These are phyloP conservation scores for Coelastrella sp. DNA, from an alignment of 139 green algal species.

Conservation along the genomic window DNA sequence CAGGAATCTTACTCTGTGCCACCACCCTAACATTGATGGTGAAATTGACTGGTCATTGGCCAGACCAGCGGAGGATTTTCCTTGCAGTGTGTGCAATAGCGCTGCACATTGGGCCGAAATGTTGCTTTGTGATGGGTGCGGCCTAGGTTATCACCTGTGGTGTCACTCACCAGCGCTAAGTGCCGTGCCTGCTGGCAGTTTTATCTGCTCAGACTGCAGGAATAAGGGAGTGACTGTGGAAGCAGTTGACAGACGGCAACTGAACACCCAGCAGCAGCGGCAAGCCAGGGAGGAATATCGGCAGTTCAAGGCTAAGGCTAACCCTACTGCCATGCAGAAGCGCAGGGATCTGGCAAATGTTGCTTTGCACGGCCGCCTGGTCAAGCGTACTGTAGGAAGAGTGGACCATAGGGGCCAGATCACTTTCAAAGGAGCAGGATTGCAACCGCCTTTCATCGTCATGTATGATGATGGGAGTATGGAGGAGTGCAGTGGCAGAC, in stretches of 20 bases:
- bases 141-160: too few species aligned
- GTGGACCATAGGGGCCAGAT: too few species aligned
- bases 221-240: neutral
- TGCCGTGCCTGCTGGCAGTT: neutral
- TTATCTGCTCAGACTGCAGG: neutral
- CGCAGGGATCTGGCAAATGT: neutral
- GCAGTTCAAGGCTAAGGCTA: neutral
- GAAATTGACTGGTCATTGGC: constrained; percentile 12
- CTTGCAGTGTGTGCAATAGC: neutral
- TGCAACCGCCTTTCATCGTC: too few species aligned
- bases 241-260: neutral
- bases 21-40: constrained; percentile 35
- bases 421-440: too few species aligned
- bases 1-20: neutral
- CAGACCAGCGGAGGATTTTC: neutral
- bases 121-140: neutral
- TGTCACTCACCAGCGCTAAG: neutral
- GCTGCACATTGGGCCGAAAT: neutral
- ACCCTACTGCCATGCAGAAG: neutral
- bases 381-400: neutral
- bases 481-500: too few species aligned
- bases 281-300: neutral
- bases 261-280: neutral
- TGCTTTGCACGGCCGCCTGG: neutral
- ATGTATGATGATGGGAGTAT: too few species aligned